Conservation (phyloP, 768 basidiomycete genomes). For the Coprinellus micaceus region DNA sequence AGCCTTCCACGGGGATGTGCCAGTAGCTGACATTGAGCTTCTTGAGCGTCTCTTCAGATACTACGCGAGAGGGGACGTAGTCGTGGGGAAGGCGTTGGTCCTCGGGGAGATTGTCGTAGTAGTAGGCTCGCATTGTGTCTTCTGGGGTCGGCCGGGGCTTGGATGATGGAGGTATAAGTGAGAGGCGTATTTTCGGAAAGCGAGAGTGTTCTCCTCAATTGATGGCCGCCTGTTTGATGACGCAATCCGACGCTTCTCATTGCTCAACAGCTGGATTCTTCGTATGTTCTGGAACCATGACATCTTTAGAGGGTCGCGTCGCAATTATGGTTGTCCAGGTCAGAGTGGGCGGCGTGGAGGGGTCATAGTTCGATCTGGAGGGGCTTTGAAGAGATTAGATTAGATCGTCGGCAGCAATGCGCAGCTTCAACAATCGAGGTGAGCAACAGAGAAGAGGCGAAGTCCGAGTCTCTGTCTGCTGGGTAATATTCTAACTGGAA, state of each 20-base stretch:
- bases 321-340: no score
- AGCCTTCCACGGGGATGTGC: conserved; percentile 59
- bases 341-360: no score
- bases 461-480: no score
- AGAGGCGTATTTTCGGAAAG: neutral
- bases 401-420: no score
- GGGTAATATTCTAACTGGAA: no score
- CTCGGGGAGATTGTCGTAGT: conserved; percentile 68
- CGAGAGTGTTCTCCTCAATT: neutral
- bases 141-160: neutral
- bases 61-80: conserved; percentile 53
- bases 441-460: no score
- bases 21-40: conserved; percentile 64
- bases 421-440: no score
- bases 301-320: no score
- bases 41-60: conserved; percentile 45
- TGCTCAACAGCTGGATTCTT: no score
- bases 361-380: no score
- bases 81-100: conserved; percentile 84
- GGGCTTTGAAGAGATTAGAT: no score
- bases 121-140: conserved; percentile 64
- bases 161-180: neutral
- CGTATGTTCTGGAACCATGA: no score
- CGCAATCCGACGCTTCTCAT: neutral
- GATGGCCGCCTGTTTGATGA: neutral